Evolutionary conservation across 2,329 filamentous ascomycete genomes (phyloP), one percentile per base, ranked within the genome.

Genomic region (Aspergillus sp.): DNA sequence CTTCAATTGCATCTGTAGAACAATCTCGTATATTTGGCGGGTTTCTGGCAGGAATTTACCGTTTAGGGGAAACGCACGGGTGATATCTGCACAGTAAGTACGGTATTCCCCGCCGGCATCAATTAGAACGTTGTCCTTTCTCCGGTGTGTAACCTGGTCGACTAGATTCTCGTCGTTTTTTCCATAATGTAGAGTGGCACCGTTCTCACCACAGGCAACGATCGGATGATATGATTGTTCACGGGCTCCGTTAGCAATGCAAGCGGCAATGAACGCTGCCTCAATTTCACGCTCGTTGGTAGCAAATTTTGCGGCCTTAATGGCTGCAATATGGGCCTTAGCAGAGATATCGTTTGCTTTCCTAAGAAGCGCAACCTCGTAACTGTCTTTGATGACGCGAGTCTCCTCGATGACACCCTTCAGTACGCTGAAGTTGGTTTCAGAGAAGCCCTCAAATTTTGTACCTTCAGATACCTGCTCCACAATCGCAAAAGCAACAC

Each of bases 191-290:
- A 98, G 79, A 0, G 90, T 93, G 14, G 89, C 87, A 6, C 90
- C 92, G 69, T 95, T 95, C n/a, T 80, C 71, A 1, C 93, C 93
- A 1, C 89, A 86, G 2, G 90, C 93, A 46, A 90, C 91, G 65
- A 99, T 97, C n/a, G 92, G 84, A 47, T 88, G 85, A 71, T 99
- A 99, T 0, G 93, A 87, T 77, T 96, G 90, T 51, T 85, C 80
- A 62, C 89, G 89, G 3, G 90, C 89, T 61, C 89, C 90, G 52
- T 83, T 80, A 7, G 87, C 82, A 50, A 90, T 86, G 71, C 91
- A 96, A 21, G 84, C 84, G 35, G 85, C 82, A 23, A 88, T 79
- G 70, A 96, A 96, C 11, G 88, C 78, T 44, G 90, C 91, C 70
- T 96, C 90, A 24, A 96, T 83, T 65, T 97, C 86, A 37, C 90